A percentile compares a stretch with the other conserved stretches of the same genome.
phyloP scores from a whole-genome alignment of 2,329 filamentous ascomycete genomes.

The Knufia fluminis region DNA sequence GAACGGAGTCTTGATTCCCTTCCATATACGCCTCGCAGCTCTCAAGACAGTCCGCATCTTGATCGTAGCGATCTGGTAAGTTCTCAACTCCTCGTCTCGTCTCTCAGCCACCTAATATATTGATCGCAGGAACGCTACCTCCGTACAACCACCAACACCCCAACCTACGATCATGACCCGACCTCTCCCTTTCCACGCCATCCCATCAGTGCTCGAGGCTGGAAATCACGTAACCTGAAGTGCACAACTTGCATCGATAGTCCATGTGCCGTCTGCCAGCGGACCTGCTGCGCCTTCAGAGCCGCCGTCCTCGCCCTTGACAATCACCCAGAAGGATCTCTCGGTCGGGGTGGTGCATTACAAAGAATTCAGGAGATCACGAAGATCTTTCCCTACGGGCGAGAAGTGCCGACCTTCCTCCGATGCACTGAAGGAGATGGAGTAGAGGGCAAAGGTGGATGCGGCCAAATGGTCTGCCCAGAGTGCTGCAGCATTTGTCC shows the following conservation, averaged over 20 bases:
- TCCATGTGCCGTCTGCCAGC: conserved; percentile 25
- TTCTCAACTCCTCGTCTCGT: neutral
- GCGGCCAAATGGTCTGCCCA: conserved; percentile 28
- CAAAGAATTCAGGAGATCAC: conserved; percentile 23
- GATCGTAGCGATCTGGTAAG: conserved; percentile 17
- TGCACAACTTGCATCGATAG: conserved; percentile 25
- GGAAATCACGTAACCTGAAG: conserved; percentile 27
- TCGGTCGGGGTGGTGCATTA: conserved; percentile 13
- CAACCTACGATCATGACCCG: conserved; percentile 17
- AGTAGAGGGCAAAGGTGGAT: conserved; percentile 17
- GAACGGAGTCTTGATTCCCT: conserved; percentile 12
- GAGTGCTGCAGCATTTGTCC: conserved; percentile 30
- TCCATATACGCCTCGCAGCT: neutral
- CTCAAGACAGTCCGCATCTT: conserved; percentile 9
- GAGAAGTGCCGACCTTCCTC: conserved; percentile 27
- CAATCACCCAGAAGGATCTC: conserved; percentile 14
- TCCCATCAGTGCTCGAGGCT: conserved; percentile 22
- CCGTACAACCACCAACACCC: conserved; percentile 14
- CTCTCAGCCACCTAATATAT: neutral
- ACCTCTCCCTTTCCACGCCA: conserved; percentile 19
- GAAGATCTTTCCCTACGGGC: conserved; percentile 21
- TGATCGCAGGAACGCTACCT: conserved; percentile 16
- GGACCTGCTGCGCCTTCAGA: conserved; percentile 28
- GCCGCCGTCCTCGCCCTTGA: conserved; percentile 16
- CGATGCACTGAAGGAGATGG: conserved; percentile 25